Percentiles rank a stretch among this genome's conserved stretches.
Conservation (phyloP, 345 rosid species). For the Gossypium sturtianum region DNA sequence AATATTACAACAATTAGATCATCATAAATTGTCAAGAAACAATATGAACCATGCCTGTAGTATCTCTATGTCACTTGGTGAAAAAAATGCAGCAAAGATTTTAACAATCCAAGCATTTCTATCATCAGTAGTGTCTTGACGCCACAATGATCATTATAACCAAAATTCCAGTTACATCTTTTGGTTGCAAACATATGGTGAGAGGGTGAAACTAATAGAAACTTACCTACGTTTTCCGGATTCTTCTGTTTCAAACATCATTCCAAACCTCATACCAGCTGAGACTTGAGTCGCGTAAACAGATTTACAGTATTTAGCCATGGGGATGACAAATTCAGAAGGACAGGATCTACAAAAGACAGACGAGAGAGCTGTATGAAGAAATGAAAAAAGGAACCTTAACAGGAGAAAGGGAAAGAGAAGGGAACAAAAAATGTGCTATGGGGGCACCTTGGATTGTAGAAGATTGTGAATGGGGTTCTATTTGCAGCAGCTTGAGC, state of each 20-base stretch:
- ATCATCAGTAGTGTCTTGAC: neutral
- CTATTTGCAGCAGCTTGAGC: constrained; percentile 91
- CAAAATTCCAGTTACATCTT: neutral
- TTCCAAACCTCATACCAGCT: constrained; percentile 96
- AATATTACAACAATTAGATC: neutral
- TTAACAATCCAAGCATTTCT: neutral
- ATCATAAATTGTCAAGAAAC: neutral
- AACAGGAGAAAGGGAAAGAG: neutral
- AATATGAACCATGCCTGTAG: neutral
- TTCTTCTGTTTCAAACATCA: constrained; percentile 99
- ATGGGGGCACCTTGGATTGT: constrained; percentile 78
- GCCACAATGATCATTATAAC: neutral
- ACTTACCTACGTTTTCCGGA: constrained; percentile 82
- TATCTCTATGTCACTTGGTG: neutral
- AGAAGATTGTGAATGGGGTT: constrained; percentile 85
- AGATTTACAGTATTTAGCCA: constrained; percentile 73
- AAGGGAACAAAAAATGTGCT: neutral
- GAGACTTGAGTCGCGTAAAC: constrained; percentile 83
- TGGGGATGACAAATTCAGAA: constrained; percentile 85
- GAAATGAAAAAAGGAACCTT: neutral
- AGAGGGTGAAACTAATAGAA: neutral
- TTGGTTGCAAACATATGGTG: neutral
- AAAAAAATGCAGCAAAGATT: neutral
- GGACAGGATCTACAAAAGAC: constrained; percentile 75
- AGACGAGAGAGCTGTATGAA: neutral